A percentile compares a stretch with the other conserved stretches of the same genome.
Conservation (phyloP, 2,329 filamentous ascomycete species). For the Exophiala mesophila region DNA sequence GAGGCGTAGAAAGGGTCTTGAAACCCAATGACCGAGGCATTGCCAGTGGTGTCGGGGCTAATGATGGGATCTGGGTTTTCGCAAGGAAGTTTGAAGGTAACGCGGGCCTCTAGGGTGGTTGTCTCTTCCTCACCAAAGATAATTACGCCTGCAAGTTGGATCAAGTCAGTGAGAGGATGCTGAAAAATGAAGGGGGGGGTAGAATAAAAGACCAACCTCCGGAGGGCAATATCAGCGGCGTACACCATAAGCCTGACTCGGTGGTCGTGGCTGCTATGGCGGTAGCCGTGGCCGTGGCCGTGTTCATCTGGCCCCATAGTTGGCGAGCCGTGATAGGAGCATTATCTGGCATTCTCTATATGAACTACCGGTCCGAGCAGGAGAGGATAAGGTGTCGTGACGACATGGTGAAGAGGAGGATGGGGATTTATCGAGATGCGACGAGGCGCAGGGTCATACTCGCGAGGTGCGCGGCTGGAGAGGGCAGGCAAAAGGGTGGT, state of each 20-base stretch:
- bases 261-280: slow-evolving; percentile 32
- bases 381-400: not conserved
- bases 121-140: slow-evolving; percentile 39
- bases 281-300: slow-evolving; percentile 24
- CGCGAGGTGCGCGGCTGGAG: no score
- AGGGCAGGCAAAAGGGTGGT: no score
- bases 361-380: slow-evolving; percentile 13
- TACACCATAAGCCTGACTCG: slow-evolving; percentile 47
- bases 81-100: slow-evolving; percentile 47
- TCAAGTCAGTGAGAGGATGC: no score
- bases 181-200: not conserved
- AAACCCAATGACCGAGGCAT: slow-evolving; percentile 58
- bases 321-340: slow-evolving; percentile 24
- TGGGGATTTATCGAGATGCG: no score
- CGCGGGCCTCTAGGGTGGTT: slow-evolving; percentile 45
- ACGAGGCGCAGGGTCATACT: no score
- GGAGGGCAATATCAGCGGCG: slow-evolving; percentile 58
- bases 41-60: slow-evolving; percentile 29
- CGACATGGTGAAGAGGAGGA: not conserved
- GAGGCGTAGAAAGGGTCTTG: slow-evolving; percentile 90
- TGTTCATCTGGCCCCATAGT: slow-evolving; percentile 24
- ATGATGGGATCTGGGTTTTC: slow-evolving; percentile 34
- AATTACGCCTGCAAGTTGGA: slow-evolving; percentile 31
- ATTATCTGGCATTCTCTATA: slow-evolving; percentile 4
- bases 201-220: slow-evolving; percentile 40